Percentiles rank a stretch among this genome's conserved stretches.
These are phyloP conservation scores for Aspergillus eucalypticola DNA, from an alignment of 2,329 filamentous ascomycete genomes.

Conservation along the genomic window DNA sequence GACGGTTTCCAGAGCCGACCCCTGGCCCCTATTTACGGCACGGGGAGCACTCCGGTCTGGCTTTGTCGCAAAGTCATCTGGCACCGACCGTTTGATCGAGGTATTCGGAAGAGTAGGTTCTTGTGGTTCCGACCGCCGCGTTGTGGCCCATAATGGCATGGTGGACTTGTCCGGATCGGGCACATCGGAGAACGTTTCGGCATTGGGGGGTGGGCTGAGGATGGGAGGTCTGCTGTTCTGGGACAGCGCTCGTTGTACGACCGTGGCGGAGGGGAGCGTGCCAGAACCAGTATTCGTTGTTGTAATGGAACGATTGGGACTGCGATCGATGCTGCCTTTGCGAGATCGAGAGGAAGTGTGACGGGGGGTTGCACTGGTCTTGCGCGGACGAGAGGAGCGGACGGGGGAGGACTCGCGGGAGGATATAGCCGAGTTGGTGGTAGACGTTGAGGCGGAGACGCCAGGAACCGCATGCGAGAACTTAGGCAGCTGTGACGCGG, in stretches of 20 bases:
- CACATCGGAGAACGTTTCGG: conserved; percentile 63
- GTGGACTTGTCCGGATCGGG: conserved; percentile 65
- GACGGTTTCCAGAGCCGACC: conserved; percentile 78
- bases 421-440: conserved; percentile 47
- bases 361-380: conserved; percentile 34
- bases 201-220: conserved; percentile 53
- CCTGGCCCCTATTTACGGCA: conserved; percentile 61
- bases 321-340: conserved; percentile 68
- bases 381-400: conserved; percentile 33
- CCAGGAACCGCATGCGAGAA: conserved; percentile 28
- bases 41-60: conserved; percentile 44
- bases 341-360: conserved; percentile 56
- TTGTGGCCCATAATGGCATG: conserved; percentile 39
- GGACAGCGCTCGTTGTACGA: conserved; percentile 68
- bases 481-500: conserved; percentile 37
- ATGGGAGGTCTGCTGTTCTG: conserved; percentile 68
- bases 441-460: conserved; percentile 38
- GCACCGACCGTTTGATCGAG: conserved; percentile 36
- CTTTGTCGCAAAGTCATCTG: conserved; percentile 32
- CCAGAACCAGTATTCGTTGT: conserved; percentile 38
- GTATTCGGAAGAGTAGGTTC: conserved; percentile 38
- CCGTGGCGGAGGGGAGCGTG: conserved; percentile 59
- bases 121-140: conserved; percentile 29
- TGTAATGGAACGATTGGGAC: conserved; percentile 57
- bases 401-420: conserved; percentile 53